Base-by-base conservation (phyloP, 176 grass and related monocot species). In the Microstegium vimineum region DNA sequence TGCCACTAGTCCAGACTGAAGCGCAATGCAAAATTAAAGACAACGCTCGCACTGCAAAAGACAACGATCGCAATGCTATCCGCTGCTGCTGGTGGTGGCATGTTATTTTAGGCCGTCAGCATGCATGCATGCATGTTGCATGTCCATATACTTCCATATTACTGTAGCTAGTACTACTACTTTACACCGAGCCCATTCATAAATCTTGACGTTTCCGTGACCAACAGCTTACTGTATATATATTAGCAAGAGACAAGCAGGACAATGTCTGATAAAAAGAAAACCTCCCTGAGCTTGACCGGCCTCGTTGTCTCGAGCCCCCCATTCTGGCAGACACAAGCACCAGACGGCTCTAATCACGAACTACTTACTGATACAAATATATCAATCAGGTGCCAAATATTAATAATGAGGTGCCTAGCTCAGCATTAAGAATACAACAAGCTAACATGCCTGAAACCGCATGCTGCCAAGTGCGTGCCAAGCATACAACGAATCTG, bases 261-360 rank as follows among this genome's bases (percentile, higher is more conserved):
- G 78, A 38, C 83, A 47, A 47, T 35, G 36, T 67, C 79, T 82
- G 88, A 78, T 82, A 82, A 86, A 86, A 89, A 78, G 16, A 82
- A 82, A 86, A 10, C 36, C 36, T 38, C 64, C 28, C 2, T 46
- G 83, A 38, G 65, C 66, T 81, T 86, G 88, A 78, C 87, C 56
- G 88, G 73, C 87, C 56, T 45, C 57, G 3, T 18, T 82, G 57
- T 71, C 83, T 90, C 88, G 83, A 90, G 88, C 88, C 78, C 71
- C 87, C 56, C 12, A 20, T 43, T 49, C 8, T 6, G 33, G 63
- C 57, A 30, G 66, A 15, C 35, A 56, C 22, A 56, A 10, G 27
- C 6, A 25, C 32, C 71, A 72, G 56, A 59, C 56, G 51, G 62
- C 57, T 57, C 71, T 89, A 85, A 56, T 82, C 78, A 81, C 2